Evolutionary conservation across 768 basidiomycete genomes (phyloP), one percentile per base, ranked within the genome.

Genomic region (Cystofilobasidium bisporidii): DNA sequence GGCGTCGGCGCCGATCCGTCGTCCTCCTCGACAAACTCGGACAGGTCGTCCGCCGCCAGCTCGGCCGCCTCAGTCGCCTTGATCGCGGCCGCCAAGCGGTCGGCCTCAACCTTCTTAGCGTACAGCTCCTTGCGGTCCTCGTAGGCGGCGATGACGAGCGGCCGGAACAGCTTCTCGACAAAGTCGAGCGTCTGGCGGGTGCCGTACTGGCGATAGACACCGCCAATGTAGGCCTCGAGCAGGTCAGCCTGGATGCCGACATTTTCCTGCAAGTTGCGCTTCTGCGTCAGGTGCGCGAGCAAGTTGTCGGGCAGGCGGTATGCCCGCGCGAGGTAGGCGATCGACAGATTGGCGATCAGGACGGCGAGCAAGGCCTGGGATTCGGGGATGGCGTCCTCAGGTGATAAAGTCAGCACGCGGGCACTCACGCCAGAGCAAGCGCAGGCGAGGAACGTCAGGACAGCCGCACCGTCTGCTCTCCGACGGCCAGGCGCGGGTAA

Each of bases 391-490:
- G n/a, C 22, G n/a, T n/a, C n/a, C n/a, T n/a, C n/a, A n/a, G n/a
- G 20, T 3, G 47, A 14, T 6, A 24, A 17, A 6, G 20, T 9
- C n/a, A 48, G 20, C 10, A 6, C 22, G 3, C 6, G 47, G 45
- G 45, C 22, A 30, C 50, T 18, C 26, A 11, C 17, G 30, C 28
- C 6, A 58, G 9, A 28, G 30, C 30, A 12, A 36, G 36, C 36
- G 36, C 36, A 36, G 36, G n/a, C 36, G 36, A 5, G 36, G 6
- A 36, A 36, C 6, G 6, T 12, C 6, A 26, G 22, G 24, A n/a
- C n/a, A n/a, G n/a, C 6, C 60, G 38, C 24, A 61, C 60, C 38
- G 60, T 61, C 26, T 41, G 60, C 18, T 61, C 60, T 8, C 60
- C 60, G 18, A 61, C 60, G 24, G 60, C 36, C 12, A 61, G 26